phyloP scores from a whole-genome alignment of 192 early-diverging fungal species.

The Backusella psychrophila region DNA sequence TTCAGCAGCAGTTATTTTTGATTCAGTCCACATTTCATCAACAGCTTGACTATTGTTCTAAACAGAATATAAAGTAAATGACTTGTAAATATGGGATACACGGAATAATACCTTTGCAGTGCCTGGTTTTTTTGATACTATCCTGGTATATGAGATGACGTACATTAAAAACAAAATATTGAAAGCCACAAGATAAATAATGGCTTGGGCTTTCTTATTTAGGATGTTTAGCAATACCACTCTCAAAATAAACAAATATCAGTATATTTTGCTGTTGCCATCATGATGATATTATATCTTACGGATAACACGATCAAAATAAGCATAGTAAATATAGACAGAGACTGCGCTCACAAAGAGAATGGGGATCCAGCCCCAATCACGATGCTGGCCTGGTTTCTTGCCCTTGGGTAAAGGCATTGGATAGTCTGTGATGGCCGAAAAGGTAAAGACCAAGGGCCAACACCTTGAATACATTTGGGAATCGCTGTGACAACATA shows the following conservation, averaged over 20 bases:
- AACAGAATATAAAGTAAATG: neutral
- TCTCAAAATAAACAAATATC: neutral
- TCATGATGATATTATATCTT: neutral
- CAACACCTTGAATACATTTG: constrained; percentile 14
- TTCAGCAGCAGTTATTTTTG: neutral
- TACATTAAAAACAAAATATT: constrained; percentile 36
- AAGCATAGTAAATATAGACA: constrained; percentile 26
- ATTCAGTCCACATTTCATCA: neutral
- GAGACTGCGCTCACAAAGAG: constrained; percentile 21
- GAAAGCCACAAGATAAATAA: constrained; percentile 37
- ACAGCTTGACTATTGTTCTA: neutral
- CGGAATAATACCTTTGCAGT: constrained; percentile 17
- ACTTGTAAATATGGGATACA: too few species aligned
- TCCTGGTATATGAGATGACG: constrained; percentile 41
- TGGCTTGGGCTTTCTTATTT: constrained; percentile 14
- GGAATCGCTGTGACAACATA: constrained; percentile 5
- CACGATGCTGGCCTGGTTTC: constrained; percentile 24
- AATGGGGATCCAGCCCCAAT: constrained; percentile 31
- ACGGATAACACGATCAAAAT: constrained; percentile 22
- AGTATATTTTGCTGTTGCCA: neutral
- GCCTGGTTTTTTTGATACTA: constrained; percentile 41
- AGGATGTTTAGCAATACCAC: constrained; percentile 15
- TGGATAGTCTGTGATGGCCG: constrained; percentile 20
- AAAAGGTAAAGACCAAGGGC: constrained; percentile 25
- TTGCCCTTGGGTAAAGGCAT: constrained; percentile 23